A percentile compares a stretch with the other conserved stretches of the same genome.
Evolutionary conservation across 2,329 filamentous ascomycete genomes (phyloP).

Genomic region (Trichoderma koningii): DNA sequence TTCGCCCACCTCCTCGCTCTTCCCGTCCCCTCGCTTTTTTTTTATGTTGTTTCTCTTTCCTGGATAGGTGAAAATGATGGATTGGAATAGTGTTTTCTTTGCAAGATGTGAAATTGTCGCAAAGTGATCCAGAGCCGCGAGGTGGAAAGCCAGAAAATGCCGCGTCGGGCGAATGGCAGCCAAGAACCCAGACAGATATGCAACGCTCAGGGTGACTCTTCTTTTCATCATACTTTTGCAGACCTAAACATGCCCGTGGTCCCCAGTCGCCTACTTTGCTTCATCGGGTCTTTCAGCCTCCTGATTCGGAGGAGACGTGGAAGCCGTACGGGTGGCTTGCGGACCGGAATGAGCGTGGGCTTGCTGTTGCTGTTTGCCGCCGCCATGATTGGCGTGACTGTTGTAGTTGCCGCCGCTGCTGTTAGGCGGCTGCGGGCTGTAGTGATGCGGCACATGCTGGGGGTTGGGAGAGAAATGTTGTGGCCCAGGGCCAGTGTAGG

Average conservation of each 20-base stretch:
- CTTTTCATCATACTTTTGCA: conserved; percentile 20
- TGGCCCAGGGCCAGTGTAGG: conserved; percentile 59
- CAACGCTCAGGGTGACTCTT: conserved; percentile 30
- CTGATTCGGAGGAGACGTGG: conserved; percentile 39
- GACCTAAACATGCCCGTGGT: conserved; percentile 25
- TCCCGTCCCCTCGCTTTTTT: not conserved
- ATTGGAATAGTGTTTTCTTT: not conserved
- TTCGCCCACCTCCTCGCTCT: not conserved
- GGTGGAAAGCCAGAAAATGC: conserved; percentile 32
- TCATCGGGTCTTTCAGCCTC: conserved; percentile 48
- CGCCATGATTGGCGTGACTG: conserved; percentile 52
- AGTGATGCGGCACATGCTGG: conserved; percentile 66
- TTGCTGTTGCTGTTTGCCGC: conserved; percentile 40
- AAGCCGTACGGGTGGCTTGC: conserved; percentile 41
- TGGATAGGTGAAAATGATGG: conserved; percentile 11
- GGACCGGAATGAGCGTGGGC: conserved; percentile 46
- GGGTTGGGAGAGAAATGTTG: conserved; percentile 68
- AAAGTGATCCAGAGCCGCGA: conserved; percentile 30
- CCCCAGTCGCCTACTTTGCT: conserved; percentile 44
- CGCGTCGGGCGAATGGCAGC: conserved; percentile 32
- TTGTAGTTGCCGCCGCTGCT: conserved; percentile 58
- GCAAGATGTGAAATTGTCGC: conserved; percentile 21
- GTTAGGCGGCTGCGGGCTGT: conserved; percentile 57
- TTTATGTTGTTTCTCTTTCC: conserved; percentile 1
- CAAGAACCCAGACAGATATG: conserved; percentile 31